These are phyloP conservation scores for Termitomyces eurrhizus DNA, from an alignment of 768 basidiomycete species.

Conservation along the genomic window DNA sequence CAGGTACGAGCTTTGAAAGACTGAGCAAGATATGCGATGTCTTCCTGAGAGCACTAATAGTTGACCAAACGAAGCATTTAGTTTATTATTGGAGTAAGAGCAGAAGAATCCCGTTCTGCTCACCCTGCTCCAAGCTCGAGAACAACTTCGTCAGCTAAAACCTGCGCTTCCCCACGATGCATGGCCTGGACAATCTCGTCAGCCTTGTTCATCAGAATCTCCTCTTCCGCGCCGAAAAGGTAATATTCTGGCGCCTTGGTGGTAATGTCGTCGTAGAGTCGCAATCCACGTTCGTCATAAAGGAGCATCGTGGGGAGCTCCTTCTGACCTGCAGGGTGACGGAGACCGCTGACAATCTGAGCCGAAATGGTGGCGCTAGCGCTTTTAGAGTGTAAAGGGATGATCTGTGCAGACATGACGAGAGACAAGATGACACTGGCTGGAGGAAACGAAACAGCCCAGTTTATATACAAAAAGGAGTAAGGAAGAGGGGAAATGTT, in stretches of 20 bases:
- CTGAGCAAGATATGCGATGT: conserved; percentile 80
- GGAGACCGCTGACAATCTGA: conserved; percentile 53
- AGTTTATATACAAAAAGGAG: conserved; percentile 8
- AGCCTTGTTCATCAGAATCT: conserved; percentile 70
- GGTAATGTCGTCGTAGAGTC: conserved; percentile 84
- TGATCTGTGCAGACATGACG: conserved; percentile 43
- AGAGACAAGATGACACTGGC: not conserved
- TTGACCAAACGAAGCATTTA: not conserved
- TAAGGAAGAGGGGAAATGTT: not conserved
- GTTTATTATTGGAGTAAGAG: not conserved
- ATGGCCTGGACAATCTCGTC: conserved; percentile 73
- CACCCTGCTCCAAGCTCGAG: conserved; percentile 96
- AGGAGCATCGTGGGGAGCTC: conserved; percentile 78
- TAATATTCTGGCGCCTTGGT: conserved; percentile 82
- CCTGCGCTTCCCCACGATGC: conserved; percentile 41
- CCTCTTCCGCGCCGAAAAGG: conserved; percentile 83
- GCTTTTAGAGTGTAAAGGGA: conserved; percentile 40
- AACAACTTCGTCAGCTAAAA: conserved; percentile 50
- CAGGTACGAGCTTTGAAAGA: conserved; percentile 51
- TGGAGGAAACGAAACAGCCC: not conserved
- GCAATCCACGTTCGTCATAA: conserved; percentile 83
- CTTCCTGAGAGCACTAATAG: conserved; percentile 74
- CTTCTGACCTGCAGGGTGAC: conserved; percentile 50
- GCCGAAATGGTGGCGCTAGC: conserved; percentile 35
- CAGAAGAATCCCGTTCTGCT: conserved; percentile 23